Percentiles rank a stretch among this genome's conserved stretches.
Conservation (phyloP, 768 basidiomycete species). For the Porpolomopsis calyptriformis region DNA sequence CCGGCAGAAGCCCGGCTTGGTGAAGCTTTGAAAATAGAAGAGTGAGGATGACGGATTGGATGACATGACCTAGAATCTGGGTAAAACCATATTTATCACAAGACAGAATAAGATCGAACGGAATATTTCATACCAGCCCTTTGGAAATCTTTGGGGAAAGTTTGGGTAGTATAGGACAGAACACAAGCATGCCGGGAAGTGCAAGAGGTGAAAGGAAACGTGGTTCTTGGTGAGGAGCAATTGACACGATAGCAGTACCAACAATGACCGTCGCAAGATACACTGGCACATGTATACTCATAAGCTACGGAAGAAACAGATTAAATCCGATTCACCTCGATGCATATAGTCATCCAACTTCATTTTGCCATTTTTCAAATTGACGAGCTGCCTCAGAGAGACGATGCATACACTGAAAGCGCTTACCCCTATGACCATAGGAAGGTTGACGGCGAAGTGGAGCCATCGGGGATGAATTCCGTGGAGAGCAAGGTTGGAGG, state of each 20-base stretch:
- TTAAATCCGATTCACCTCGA: background rate
- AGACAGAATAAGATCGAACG: background rate
- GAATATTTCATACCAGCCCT: background rate
- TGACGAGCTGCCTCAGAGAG: background rate
- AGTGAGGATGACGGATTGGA: background rate
- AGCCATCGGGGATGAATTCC: slow-evolving; percentile 1
- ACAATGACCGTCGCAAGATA: background rate
- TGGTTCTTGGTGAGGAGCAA: background rate
- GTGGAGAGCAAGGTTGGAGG: background rate
- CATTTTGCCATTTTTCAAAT: background rate
- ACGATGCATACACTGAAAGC: background rate
- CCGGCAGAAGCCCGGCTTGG: background rate
- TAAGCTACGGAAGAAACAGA: background rate
- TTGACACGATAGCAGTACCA: background rate
- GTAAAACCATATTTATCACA: background rate
- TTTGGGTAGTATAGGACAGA: background rate
- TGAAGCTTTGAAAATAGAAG: background rate
- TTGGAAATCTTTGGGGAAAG: background rate
- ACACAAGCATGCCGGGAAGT: background rate
- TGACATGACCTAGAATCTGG: background rate
- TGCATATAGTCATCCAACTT: background rate
- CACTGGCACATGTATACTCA: background rate
- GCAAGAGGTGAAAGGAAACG: background rate
- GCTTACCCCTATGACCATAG: background rate
- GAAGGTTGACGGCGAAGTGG: background rate